Conservation (phyloP, 371 early-diverging fungal genomes). For the Mucor circinelloides region DNA sequence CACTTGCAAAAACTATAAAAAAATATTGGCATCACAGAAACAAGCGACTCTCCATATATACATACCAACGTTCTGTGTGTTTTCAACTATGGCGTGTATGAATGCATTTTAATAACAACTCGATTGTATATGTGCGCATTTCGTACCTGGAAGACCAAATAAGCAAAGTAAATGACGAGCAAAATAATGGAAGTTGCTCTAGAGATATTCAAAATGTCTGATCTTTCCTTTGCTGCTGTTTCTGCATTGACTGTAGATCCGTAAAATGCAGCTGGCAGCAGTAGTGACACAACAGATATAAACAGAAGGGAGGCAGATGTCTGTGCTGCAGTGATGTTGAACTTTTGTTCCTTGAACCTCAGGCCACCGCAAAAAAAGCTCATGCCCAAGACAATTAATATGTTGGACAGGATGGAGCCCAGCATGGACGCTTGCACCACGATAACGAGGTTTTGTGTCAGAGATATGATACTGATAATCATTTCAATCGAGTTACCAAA, state of each 20-base stretch:
- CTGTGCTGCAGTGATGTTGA: slow-evolving; percentile 79
- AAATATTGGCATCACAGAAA: too few species aligned
- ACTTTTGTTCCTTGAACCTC: slow-evolving; percentile 67
- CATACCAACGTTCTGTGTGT: slow-evolving; percentile 66
- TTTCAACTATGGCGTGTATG: slow-evolving; percentile 41
- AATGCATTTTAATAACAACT: not conserved
- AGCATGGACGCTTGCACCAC: slow-evolving; percentile 87
- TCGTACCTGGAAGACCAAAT: slow-evolving; percentile 71
- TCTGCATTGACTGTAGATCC: slow-evolving; percentile 32
- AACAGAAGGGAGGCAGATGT: slow-evolving; percentile 76
- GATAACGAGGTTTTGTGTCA: slow-evolving; percentile 67
- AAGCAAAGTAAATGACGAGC: slow-evolving; percentile 72
- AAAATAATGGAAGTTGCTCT: slow-evolving; percentile 74
- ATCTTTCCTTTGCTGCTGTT: slow-evolving; percentile 20
- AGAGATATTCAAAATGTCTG: slow-evolving; percentile 61
- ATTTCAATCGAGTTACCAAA: slow-evolving; percentile 89
- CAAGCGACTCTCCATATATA: not conserved
- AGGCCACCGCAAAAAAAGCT: slow-evolving; percentile 81
- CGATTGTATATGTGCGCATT: not conserved
- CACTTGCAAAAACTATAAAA: slow-evolving; percentile 22
- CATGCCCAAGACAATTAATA: slow-evolving; percentile 74
- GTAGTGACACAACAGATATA: slow-evolving; percentile 69
- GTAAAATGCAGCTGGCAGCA: slow-evolving; percentile 83
- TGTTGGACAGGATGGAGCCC: slow-evolving; percentile 84
- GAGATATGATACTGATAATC: slow-evolving; percentile 78